Base-by-base conservation (phyloP, 2,329 filamentous ascomycete species). In the Fusarium tuaranense region DNA sequence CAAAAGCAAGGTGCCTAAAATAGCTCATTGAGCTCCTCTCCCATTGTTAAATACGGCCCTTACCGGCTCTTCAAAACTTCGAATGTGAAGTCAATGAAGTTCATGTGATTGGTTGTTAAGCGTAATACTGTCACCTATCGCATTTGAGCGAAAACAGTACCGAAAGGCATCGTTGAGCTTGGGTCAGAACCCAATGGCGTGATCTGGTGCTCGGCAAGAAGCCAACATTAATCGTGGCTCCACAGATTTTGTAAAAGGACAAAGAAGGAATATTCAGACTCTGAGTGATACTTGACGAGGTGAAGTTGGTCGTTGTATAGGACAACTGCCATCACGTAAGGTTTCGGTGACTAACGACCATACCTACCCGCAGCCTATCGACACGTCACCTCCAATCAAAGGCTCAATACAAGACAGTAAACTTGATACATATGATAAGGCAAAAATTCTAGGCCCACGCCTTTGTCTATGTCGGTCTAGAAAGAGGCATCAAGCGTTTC, bases 21-120 rank as follows among this genome's bases (percentile, higher is more conserved):
- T 34, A 30, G 30, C 12, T 3, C 10, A 55, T 4, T n/a, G 27
- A 34, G 27, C 51, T 14, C 18, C 12, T 32, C 18, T 6, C 2
- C 25, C n/a, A 2, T 7, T 20, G 5, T 9, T 20, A 20, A 30
- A 16, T 20, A 32, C 1, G 18, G 12, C 12, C 3, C 3, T 34
- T n/a, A 0, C 7, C 1, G 3, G 27, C 18, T n/a, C 7, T 32
- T 10, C n/a, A 14, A 7, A 32, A 0, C 5, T 10, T n/a, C 2
- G 5, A 0, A 20, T 20, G 5, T 32, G 2, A 20, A 9, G 18
- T 2, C 12, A 14, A 32, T 14, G 14, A 32, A 14, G 12, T 8
- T 13, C 1, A 16, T 32, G 27, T 20, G 27, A 55, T 55, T 34
- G 51, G 27, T 34, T 13, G 7, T 5, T 32, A n/a, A 53, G 3